Percentiles rank a stretch among this genome's conserved stretches.
Evolutionary conservation across 805 yeast species (phyloP).

Genomic region (Lachancea sp.): DNA sequence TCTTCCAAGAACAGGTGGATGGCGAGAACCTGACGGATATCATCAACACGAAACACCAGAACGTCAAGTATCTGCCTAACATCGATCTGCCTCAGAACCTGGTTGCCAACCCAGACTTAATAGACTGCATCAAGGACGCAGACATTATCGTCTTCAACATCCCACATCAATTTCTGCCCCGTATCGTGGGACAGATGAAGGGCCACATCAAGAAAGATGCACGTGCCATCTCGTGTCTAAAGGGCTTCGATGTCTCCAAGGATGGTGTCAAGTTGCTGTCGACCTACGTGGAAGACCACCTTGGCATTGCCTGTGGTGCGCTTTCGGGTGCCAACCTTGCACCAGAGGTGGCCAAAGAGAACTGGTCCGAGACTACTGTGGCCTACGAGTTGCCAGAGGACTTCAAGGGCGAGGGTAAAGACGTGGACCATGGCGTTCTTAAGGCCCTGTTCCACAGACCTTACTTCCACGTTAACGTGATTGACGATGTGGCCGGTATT

Average conservation of each 20-base stretch:
- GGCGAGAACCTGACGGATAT: constrained; percentile 83
- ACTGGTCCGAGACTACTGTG: constrained; percentile 97
- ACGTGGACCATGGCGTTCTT: constrained; percentile 62
- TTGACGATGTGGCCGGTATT: constrained; percentile 91
- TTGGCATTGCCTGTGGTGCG: constrained; percentile 92
- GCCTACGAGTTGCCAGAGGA: constrained; percentile 77
- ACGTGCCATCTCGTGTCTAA: constrained; percentile 91
- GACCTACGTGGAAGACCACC: constrained; percentile 66
- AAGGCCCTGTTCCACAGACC: constrained; percentile 92
- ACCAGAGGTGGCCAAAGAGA: constrained; percentile 89
- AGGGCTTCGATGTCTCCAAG: constrained; percentile 86
- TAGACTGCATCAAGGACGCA: constrained; percentile 68
- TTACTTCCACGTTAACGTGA: constrained; percentile 92
- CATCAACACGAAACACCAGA: constrained; percentile 85
- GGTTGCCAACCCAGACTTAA: constrained; percentile 78
- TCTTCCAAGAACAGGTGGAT: constrained; percentile 73
- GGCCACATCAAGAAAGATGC: constrained; percentile 66
- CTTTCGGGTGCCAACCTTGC: constrained; percentile 96
- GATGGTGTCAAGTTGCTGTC: constrained; percentile 82
- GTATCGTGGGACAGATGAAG: constrained; percentile 66
- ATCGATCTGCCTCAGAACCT: constrained; percentile 81
- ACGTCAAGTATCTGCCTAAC: constrained; percentile 89
- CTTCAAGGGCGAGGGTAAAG: constrained; percentile 39
- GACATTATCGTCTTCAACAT: constrained; percentile 89
- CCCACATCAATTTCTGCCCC: constrained; percentile 91